phyloP scores from a whole-genome alignment of 129 eudicot species.

The Pulicaria dysenterica region DNA sequence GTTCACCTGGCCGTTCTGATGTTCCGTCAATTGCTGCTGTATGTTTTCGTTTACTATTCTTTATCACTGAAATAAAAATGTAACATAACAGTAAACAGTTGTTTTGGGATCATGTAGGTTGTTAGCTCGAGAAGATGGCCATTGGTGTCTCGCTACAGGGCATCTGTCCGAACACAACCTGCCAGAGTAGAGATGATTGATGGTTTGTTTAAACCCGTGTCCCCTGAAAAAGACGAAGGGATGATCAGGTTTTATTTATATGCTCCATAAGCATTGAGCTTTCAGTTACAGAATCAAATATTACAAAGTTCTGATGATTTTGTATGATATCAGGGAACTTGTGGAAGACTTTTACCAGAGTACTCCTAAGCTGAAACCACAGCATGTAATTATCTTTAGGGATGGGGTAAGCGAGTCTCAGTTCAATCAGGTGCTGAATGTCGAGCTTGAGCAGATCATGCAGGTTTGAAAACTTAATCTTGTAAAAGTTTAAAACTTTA shows the following conservation, averaged over 20 bases:
- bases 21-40: conserved; percentile 87
- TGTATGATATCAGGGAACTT: conserved; percentile 49
- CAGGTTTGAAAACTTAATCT: not conserved
- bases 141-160: conserved; percentile 57
- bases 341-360: conserved; percentile 49
- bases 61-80: not conserved
- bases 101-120: conserved; percentile 36
- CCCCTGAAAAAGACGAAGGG: conserved; percentile 55
- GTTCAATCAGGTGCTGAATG: conserved; percentile 72
- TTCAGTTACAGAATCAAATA: not conserved
- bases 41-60: not conserved
- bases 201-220: conserved; percentile 46
- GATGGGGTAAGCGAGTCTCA: conserved; percentile 88
- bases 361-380: conserved; percentile 50
- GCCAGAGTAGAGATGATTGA: conserved; percentile 69
- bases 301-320: not conserved
- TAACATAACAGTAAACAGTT: not conserved
- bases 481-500: not conserved
- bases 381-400: conserved; percentile 63
- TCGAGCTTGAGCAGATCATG: conserved; percentile 70
- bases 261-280: too few species aligned
- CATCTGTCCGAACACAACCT: conserved; percentile 65
- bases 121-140: conserved; percentile 82
- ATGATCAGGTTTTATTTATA: conserved; percentile 49
- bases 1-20: conserved; percentile 77